Evolutionary conservation across 148 eudicot genomes (phyloP).

Genomic region (Fallopia convolvulus): DNA sequence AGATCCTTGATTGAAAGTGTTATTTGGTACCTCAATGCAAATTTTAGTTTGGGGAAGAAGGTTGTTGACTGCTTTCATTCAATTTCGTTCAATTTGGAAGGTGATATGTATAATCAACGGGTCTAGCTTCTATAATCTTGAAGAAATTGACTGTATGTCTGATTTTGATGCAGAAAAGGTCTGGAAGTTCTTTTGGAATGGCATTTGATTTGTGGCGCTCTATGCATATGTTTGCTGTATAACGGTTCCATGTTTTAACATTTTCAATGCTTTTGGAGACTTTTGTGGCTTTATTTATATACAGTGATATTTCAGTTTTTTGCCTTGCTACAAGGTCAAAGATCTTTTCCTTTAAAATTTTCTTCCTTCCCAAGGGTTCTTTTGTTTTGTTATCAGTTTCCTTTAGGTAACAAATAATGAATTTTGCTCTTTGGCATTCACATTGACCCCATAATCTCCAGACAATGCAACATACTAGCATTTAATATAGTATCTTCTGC

Average conservation of each 20-base stretch:
- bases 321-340: not conserved
- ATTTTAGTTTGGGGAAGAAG: not conserved
- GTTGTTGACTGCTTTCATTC: not conserved
- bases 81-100: not conserved
- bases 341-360: not conserved
- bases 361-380: not conserved
- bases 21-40: not conserved
- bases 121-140: not conserved
- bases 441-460: not conserved
- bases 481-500: not conserved
- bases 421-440: not conserved
- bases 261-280: not conserved
- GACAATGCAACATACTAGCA: not conserved
- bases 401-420: not conserved
- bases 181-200: slow-evolving; percentile 1
- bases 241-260: not conserved
- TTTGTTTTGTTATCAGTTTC: not conserved
- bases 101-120: not conserved
- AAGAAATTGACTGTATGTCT: not conserved
- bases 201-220: not conserved
- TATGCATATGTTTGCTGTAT: not conserved
- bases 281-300: not conserved
- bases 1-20: not conserved
- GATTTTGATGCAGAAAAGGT: not conserved
- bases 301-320: not conserved